Percentiles rank a stretch among this genome's conserved stretches.
These are phyloP conservation scores for Alternaria sp. DNA, from an alignment of 2,329 filamentous ascomycete genomes.

Conservation along the genomic window DNA sequence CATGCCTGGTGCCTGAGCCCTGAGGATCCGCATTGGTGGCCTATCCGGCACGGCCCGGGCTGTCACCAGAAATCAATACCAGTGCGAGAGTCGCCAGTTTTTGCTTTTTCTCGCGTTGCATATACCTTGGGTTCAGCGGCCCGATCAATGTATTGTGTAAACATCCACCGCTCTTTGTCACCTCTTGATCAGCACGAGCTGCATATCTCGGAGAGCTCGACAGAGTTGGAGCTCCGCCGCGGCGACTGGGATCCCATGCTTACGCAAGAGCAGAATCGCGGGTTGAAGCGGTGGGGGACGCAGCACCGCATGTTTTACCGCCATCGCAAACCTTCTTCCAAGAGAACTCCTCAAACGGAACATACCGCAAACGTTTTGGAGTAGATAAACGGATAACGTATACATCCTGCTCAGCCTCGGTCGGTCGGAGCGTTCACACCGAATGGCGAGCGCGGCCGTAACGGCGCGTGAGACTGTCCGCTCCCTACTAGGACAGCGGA, in stretches of 20 bases:
- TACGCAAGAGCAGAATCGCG: background rate
- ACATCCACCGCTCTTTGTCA: background rate
- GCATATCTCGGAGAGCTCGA: background rate
- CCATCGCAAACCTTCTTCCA: background rate
- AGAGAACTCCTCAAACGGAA: background rate
- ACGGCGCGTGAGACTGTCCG: background rate
- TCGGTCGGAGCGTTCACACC: background rate
- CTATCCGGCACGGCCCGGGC: conserved; percentile 34
- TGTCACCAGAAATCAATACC: conserved; percentile 19
- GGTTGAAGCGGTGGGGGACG: background rate
- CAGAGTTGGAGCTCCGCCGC: background rate
- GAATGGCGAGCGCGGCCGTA: background rate
- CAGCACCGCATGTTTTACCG: background rate
- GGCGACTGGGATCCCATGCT: background rate
- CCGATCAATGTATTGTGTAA: background rate
- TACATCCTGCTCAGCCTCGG: background rate
- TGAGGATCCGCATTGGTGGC: conserved; percentile 12
- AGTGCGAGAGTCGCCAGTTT: background rate
- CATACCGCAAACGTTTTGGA: background rate
- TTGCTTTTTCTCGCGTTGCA: background rate
- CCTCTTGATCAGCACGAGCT: background rate
- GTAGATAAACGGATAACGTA: background rate
- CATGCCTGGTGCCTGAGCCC: conserved; percentile 8
- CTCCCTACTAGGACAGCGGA: conserved; percentile 1
- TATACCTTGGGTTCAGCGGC: background rate